phyloP scores from a whole-genome alignment of 2,329 filamentous ascomycete genomes.

The Knoxdaviesia proteae region DNA sequence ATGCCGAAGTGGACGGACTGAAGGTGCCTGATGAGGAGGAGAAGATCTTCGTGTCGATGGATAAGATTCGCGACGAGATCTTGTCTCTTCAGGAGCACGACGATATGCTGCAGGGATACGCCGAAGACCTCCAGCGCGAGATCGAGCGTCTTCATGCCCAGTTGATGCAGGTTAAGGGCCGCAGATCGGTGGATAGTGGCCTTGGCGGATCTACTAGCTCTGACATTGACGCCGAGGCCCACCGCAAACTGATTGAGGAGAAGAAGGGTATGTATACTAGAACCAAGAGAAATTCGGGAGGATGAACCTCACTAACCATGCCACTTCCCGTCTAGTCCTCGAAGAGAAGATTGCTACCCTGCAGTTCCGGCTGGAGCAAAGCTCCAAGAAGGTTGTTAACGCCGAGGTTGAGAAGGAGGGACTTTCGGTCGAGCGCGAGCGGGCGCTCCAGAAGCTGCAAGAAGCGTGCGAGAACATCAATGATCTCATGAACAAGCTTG shows the following conservation, averaged over 20 bases:
- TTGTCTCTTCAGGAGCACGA: constrained; percentile 33
- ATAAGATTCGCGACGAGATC: constrained; percentile 39
- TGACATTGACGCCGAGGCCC: constrained; percentile 19
- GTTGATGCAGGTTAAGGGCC: constrained; percentile 20
- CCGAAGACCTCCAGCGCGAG: constrained; percentile 29
- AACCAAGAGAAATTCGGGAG: too few species aligned
- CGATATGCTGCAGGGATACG: constrained; percentile 32
- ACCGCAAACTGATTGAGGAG: constrained; percentile 24
- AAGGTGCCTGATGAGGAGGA: constrained; percentile 31
- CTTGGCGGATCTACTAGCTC: constrained; percentile 12
- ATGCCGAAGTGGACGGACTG: constrained; percentile 28
- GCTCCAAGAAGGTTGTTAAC: constrained; percentile 39
- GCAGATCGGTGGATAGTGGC: constrained; percentile 19
- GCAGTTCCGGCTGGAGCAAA: constrained; percentile 38
- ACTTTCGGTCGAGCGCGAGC: constrained; percentile 41
- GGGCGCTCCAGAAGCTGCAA: constrained; percentile 39
- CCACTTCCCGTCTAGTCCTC: constrained; percentile 20
- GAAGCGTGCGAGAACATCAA: constrained; percentile 38
- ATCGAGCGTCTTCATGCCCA: constrained; percentile 28
- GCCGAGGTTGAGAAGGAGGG: constrained; percentile 42
- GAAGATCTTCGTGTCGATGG: constrained; percentile 37
- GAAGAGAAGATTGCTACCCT: constrained; percentile 38
- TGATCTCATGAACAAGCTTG: constrained; percentile 22
- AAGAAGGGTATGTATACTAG: constrained; percentile 29
- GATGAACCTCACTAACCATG: not conserved